These are phyloP conservation scores for Asclepias syriaca DNA, from an alignment of 257 asterid genomes.

Conservation along the genomic window DNA sequence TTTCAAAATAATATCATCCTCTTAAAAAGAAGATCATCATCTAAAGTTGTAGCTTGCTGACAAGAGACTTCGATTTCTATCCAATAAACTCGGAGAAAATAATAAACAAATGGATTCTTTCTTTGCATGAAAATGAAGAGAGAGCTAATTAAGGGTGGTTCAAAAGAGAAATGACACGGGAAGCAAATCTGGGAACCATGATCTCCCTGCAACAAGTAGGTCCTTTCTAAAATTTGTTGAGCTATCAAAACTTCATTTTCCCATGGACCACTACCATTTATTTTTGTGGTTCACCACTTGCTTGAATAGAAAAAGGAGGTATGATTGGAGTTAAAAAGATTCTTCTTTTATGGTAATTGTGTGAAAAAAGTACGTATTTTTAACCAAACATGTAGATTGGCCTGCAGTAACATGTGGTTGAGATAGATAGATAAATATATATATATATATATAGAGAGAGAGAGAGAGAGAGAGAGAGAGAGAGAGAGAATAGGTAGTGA, in stretches of 20 bases:
- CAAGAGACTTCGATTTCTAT: slow-evolving; percentile 5
- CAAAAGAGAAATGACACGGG: slow-evolving; percentile 1
- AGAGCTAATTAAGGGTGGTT: background rate
- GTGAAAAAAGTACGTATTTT: too few relatives aligned
- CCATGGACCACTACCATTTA: background rate
- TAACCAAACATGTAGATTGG: slow-evolving; percentile 8
- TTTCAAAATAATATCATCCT: background rate
- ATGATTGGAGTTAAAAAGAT: too few relatives aligned
- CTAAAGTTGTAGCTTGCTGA: background rate
- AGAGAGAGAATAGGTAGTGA: background rate
- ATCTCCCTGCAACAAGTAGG: slow-evolving; percentile 1
- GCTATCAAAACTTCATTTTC: slow-evolving; percentile 7
- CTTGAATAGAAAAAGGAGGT: background rate
- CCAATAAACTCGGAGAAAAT: slow-evolving; percentile 17
- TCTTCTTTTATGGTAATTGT: background rate
- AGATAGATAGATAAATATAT: background rate
- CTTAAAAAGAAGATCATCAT: background rate
- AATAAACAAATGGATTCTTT: background rate
- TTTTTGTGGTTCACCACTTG: background rate
- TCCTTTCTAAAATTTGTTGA: background rate
- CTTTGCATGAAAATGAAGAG: background rate
- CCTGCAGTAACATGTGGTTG: slow-evolving; percentile 14
- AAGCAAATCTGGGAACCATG: slow-evolving; percentile 2
- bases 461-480: slow-evolving; percentile 2
- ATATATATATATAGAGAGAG: too few relatives aligned